Evolutionary conservation across 257 asterid genomes (phyloP), one percentile per base, ranked within the genome.

Genomic region (Ilex asprella): DNA sequence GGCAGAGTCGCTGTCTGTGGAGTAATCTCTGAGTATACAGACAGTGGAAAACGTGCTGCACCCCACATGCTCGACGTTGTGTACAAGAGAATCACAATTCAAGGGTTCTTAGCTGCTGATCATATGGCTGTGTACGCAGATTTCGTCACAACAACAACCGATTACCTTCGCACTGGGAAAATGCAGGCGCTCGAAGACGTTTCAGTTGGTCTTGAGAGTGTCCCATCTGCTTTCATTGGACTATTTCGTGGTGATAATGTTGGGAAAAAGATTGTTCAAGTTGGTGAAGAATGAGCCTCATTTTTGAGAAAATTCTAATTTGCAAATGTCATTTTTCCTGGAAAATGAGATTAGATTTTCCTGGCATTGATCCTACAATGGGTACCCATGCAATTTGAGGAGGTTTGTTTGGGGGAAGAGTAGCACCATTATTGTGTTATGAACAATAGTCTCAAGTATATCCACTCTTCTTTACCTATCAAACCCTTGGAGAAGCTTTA

Each of bases 1-100:
- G 93, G 96, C 1, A 70, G 95, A 59, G 81, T 88, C 13, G 95
- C 84, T 0, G 75, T 79, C 16, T 88, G 95, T 31, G 96, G 93
- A 1, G 95, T 71, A 47, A 86, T 88, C 3, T 80, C 96, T 7
- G 92, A 84, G 62, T 86, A 88, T 67, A 73, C 88, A 0, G 73
- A 78, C 30, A 12, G 49, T 0, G 67, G 64, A 7, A 63, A 61
- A 70, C 60, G 61, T 53, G 76, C 84, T 1, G 71, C 75, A 5
- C 78, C 80, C 1, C 66, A 82, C 39, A 78, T 86, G 93, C 2
- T 82, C 8, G 76, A 81, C 2, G 79, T 88, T 47, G 47, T 88
- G 27, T 88, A 83, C 72, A 83, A 80, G 59, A 75, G 96, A 59
- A 78, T 83, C 52, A 78, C 71, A 2, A 79, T 85, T 30, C 86